Percentiles rank a stretch among this genome's conserved stretches.
Conservation (phyloP, 257 asterid species). For the Forsythia suspensa region DNA sequence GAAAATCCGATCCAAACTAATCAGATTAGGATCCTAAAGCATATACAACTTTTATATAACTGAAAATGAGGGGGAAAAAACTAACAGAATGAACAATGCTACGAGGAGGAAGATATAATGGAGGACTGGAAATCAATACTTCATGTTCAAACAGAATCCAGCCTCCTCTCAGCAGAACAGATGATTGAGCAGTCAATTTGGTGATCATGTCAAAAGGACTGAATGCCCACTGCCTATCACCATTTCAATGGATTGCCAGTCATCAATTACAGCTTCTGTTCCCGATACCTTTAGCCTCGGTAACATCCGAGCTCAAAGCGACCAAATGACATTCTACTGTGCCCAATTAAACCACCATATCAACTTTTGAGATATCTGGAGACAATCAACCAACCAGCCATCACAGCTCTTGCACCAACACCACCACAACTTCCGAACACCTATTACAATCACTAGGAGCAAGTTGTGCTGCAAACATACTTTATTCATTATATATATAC, state of each 20-base stretch:
- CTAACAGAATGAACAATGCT: slow-evolving; percentile 17
- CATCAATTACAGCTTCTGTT: slow-evolving; percentile 26
- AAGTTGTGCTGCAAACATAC: slow-evolving; percentile 30
- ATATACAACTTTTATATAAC: slow-evolving; percentile 42
- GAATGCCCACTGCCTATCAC: slow-evolving; percentile 14
- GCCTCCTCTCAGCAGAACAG: slow-evolving; percentile 16
- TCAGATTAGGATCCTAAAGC: slow-evolving; percentile 34
- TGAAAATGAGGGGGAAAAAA: slow-evolving; percentile 1
- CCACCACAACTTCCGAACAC: slow-evolving; percentile 25
- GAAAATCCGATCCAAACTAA: slow-evolving; percentile 20
- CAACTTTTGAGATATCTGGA: slow-evolving; percentile 22
- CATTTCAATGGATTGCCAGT: slow-evolving; percentile 14
- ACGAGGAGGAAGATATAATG: neutral
- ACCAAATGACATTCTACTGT: slow-evolving; percentile 17
- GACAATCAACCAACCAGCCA: slow-evolving; percentile 43
- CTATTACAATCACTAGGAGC: slow-evolving; percentile 18
- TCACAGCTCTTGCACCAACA: slow-evolving; percentile 35
- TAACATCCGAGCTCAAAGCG: slow-evolving; percentile 19
- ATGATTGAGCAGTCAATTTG: neutral
- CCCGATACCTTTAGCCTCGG: slow-evolving; percentile 18
- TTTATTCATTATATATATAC: slow-evolving; percentile 49
- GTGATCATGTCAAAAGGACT: slow-evolving; percentile 18
- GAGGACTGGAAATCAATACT: slow-evolving; percentile 17
- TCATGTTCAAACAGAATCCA: slow-evolving; percentile 20
- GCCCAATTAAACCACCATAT: slow-evolving; percentile 21